A percentile compares a stretch with the other conserved stretches of the same genome.
Conservation (phyloP, 192 early-diverging fungal species). For the Cetraspora pellucida region DNA sequence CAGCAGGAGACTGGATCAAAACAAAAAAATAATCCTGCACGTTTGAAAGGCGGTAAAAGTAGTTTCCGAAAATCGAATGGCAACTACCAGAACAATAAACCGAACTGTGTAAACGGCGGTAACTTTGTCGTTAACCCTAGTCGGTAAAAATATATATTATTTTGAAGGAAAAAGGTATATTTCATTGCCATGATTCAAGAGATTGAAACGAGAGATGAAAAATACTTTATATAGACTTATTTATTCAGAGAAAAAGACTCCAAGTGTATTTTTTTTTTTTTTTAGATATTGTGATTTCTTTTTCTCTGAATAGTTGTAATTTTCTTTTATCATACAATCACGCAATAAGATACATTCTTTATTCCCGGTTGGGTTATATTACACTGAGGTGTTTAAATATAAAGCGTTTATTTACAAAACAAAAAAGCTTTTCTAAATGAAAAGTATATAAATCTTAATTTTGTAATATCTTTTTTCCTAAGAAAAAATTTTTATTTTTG, state of each 20-base stretch:
- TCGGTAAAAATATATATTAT: not conserved
- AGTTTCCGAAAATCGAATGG: not conserved
- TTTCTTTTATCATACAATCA: not conserved
- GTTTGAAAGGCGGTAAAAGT: not conserved
- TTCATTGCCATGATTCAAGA: too few species aligned
- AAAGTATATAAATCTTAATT: not conserved
- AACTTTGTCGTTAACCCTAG: not conserved
- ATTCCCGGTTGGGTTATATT: slow-evolving; percentile 2
- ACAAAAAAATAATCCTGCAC: not conserved
- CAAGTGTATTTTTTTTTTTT: not conserved
- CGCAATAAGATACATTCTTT: not conserved
- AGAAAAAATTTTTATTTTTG: not conserved
- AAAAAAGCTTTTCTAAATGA: too few species aligned
- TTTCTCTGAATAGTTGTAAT: slow-evolving; percentile 19
- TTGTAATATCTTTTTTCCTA: not conserved
- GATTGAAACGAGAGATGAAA: too few species aligned
- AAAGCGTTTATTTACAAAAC: not conserved
- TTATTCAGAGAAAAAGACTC: not conserved
- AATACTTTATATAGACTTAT: not conserved
- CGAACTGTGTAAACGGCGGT: not conserved
- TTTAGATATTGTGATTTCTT: slow-evolving; percentile 5
- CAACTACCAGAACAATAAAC: slow-evolving; percentile 5
- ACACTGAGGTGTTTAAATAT: not conserved
- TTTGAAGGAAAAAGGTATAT: too few species aligned
- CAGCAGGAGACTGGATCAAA: not conserved